phyloP scores from a whole-genome alignment of 441 rosid species.

The Corymbia calophylla region DNA sequence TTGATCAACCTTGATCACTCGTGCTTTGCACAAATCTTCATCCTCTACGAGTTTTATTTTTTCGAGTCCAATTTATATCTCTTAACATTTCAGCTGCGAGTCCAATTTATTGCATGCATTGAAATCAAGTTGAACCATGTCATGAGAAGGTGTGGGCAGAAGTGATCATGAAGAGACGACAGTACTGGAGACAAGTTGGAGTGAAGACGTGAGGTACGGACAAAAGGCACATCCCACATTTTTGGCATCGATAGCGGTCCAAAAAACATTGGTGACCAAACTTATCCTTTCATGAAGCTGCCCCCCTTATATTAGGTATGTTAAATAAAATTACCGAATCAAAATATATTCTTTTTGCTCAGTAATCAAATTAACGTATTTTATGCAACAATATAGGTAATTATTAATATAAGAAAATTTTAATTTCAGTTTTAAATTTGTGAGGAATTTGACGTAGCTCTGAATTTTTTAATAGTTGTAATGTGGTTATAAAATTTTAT shows the following conservation, averaged over 20 bases:
- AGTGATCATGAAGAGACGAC: background rate
- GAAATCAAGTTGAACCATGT: background rate
- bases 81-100: background rate
- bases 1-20: background rate
- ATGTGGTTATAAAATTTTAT: no score
- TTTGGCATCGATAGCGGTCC: background rate
- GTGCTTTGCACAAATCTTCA: background rate
- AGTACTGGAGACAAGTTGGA: no score
- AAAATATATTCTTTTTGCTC: rapidly evolving
- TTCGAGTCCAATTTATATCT: background rate
- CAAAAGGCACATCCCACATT: background rate
- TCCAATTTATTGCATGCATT: background rate
- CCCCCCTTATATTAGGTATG: background rate
- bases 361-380: background rate
- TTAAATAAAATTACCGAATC: background rate
- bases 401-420: background rate
- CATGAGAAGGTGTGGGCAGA: background rate
- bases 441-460: background rate
- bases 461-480: background rate
- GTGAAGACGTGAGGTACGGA: no score
- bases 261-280: background rate
- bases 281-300: rapidly evolving
- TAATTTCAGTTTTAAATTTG: no score
- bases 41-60: background rate
- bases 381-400: background rate